Percentiles rank a stretch among this genome's conserved stretches.
Conservation (phyloP, 257 asterid species). For the Solanum piurae region DNA sequence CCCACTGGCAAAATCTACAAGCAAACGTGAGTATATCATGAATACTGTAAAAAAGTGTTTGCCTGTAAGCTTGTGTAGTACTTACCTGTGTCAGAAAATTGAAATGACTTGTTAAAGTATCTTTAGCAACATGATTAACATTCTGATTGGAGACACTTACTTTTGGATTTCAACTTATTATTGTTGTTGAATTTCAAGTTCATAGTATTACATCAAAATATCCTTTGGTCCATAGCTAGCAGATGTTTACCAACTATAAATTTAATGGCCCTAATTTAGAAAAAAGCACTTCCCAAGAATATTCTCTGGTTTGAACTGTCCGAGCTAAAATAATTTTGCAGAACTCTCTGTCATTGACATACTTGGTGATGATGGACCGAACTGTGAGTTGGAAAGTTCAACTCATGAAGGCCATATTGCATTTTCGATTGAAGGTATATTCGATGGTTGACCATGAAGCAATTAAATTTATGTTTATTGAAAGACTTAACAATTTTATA, state of each 20-base stretch:
- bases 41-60: too few species aligned
- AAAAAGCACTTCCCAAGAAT: not conserved
- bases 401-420: conserved; percentile 65
- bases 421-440: conserved; percentile 72
- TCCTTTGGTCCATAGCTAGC: not conserved
- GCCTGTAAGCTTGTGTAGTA: too few species aligned
- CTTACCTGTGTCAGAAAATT: too few species aligned
- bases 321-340: conserved; percentile 2
- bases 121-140: too few species aligned
- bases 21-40: too few species aligned
- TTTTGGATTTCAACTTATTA: not conserved
- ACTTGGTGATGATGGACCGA: conserved; percentile 53
- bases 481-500: not conserved
- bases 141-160: too few species aligned
- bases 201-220: not conserved
- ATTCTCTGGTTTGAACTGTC: not conserved
- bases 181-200: not conserved
- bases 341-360: conserved; percentile 60
- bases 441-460: not conserved
- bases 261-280: not conserved
- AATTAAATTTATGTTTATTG: not conserved
- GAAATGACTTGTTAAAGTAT: too few species aligned
- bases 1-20: too few species aligned
- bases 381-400: conserved; percentile 15
- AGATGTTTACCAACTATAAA: not conserved